A percentile compares a stretch with the other conserved stretches of the same genome.
These are phyloP conservation scores for Inonotus hispidus DNA, from an alignment of 1,284 basidiomycete species.

Conservation along the genomic window DNA sequence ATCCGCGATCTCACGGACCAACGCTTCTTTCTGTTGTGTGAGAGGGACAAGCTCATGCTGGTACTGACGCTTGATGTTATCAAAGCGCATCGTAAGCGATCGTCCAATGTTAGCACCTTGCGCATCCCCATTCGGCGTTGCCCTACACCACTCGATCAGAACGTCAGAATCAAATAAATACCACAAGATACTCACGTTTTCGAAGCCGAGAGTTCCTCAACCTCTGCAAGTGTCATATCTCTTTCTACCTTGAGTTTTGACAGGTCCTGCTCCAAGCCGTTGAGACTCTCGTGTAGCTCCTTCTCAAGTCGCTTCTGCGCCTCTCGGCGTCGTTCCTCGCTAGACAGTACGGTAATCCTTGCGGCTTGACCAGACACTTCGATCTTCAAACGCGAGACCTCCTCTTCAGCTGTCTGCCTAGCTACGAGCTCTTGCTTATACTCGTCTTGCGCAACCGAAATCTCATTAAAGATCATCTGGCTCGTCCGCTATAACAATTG, in stretches of 20 bases:
- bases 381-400: conserved; percentile 80
- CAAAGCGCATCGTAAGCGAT: conserved; percentile 82
- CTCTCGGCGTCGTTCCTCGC: conserved; percentile 74
- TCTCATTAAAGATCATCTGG: conserved; percentile 87
- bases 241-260: conserved; percentile 85
- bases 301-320: conserved; percentile 73
- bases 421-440: conserved; percentile 88
- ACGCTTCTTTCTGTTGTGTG: conserved; percentile 72
- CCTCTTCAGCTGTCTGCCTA: conserved; percentile 86
- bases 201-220: conserved; percentile 79
- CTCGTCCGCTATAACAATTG: conserved; percentile 60
- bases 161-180: conserved; percentile 12
- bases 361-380: conserved; percentile 88
- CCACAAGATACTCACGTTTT: conserved; percentile 48
- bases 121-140: conserved; percentile 28
- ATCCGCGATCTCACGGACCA: conserved; percentile 82
- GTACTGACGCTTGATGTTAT: conserved; percentile 85
- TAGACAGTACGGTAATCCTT: conserved; percentile 75
- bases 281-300: conserved; percentile 73
- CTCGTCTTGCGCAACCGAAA: conserved; percentile 88
- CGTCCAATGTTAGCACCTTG: conserved; percentile 53
- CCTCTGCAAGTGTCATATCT: conserved; percentile 88
- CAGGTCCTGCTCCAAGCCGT: conserved; percentile 78
- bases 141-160: conserved; percentile 19
- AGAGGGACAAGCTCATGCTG: conserved; percentile 82